Conservation (phyloP, 257 asterid species). For the Vinca minor region DNA sequence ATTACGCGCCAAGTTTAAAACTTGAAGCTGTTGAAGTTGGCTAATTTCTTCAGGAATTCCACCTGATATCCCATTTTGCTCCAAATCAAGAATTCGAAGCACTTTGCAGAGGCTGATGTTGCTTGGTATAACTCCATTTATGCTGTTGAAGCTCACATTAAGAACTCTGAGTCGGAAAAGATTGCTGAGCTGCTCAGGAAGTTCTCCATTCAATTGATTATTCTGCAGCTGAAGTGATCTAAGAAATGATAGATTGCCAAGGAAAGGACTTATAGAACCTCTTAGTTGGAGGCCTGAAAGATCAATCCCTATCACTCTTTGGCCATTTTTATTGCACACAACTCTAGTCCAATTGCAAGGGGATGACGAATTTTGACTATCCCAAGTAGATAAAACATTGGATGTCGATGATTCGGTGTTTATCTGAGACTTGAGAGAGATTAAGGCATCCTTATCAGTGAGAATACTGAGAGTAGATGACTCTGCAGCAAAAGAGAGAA, state of each 20-base stretch:
- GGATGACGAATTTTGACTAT: conserved; percentile 18
- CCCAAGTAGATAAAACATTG: conserved; percentile 40
- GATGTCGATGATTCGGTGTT: conserved; percentile 7
- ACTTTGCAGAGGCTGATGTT: conserved; percentile 30
- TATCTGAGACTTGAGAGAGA: conserved; percentile 39
- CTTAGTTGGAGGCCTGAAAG: conserved; percentile 36
- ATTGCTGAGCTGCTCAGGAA: conserved; percentile 37
- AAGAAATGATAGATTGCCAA: conserved; percentile 52
- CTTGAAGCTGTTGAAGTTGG: conserved; percentile 26
- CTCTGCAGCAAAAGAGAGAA: too few relatives aligned
- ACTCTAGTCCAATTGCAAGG: conserved; percentile 66
- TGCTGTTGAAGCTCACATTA: conserved; percentile 31
- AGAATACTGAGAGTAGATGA: too few relatives aligned
- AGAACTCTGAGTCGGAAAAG: conserved; percentile 27
- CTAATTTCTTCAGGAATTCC: conserved; percentile 30
- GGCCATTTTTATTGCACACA: conserved; percentile 22
- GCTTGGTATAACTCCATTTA: conserved; percentile 34
- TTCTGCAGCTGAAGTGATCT: conserved; percentile 41
- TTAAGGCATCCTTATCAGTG: conserved; percentile 31
- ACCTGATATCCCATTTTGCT: conserved; percentile 42
- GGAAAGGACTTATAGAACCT: conserved; percentile 43
- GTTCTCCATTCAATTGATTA: conserved; percentile 33
- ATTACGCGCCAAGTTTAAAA: conserved; percentile 37
- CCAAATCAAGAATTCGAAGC: conserved; percentile 31
- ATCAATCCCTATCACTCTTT: conserved; percentile 27